Base-by-base conservation (phyloP, 768 basidiomycete species). In the Boletus rufocinnamomeus region DNA sequence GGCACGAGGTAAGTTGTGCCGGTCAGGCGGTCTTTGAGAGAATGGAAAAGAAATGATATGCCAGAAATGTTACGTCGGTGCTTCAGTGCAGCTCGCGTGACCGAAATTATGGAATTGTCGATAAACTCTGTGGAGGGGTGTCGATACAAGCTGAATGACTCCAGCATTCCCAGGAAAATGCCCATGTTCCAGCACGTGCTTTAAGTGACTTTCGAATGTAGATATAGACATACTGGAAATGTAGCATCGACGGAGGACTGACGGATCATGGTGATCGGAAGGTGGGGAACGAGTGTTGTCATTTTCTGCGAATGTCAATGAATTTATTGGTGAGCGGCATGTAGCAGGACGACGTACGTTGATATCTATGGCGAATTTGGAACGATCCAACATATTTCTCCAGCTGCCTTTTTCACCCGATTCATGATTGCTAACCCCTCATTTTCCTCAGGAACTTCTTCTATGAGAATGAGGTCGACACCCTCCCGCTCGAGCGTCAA, bases 391-490 rank as follows among this genome's bases (percentile, higher is more conserved):
- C 60, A 59, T 11, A 63, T 65, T 50, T 87, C 83, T 5, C 87
- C 84, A 8, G 95, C 94, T 2, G 96, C 95, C 70, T 98, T 98
- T 60, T 83, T 82, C 27, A 95, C 85, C 19, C 96, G 82, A 72
- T 98, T 97, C 93, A 97, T 98, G 30, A 98, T 84, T 7, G 96
- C 96, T 30, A 97, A 74, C 0, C 96, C 96, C 66, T 97, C 88
- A 37, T 84, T 81, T 30, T 82, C 83, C 72, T 97, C 93, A 40
- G 79, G 74, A 10, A 95, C 80, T 60, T 89, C 93, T 73, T 98
- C 95, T 56, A 96, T 82, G 14, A 96, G 70, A 62, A 98, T 96
- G 52, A 86, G 66, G 66, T 93, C 87, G 3, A 93, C 93, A 5
- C 87, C 88, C 50, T 81, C 78, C 27, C 70, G 76, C 59, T 98